phyloP scores from a whole-genome alignment of 495 filamentous ascomycete genomes.

The Acidiella bohemica region DNA sequence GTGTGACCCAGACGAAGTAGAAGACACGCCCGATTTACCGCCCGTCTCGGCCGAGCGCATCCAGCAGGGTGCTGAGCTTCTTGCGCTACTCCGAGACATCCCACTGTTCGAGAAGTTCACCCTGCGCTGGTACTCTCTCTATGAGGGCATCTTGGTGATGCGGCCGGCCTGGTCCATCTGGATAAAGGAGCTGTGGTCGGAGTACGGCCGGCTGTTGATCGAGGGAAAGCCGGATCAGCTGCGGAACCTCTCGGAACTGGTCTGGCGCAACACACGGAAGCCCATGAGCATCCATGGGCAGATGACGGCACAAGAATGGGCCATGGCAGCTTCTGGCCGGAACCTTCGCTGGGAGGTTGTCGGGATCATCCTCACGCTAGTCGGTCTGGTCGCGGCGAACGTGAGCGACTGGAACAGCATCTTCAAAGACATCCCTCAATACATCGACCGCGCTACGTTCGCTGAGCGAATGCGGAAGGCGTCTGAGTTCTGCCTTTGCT shows the following conservation, averaged over 20 bases:
- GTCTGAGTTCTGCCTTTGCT: conserved; percentile 22
- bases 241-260: conserved; percentile 19
- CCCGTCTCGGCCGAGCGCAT: conserved; percentile 20
- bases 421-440: conserved; percentile 22
- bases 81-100: conserved; percentile 24
- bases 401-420: conserved; percentile 29
- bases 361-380: conserved; percentile 39
- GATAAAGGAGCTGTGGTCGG: conserved; percentile 23
- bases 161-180: conserved; percentile 25
- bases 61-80: conserved; percentile 22
- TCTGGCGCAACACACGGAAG: conserved; percentile 26
- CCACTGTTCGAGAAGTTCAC: conserved; percentile 23
- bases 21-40: conserved; percentile 7
- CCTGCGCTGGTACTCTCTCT: conserved; percentile 23
- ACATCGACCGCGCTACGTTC: conserved; percentile 20
- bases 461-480: conserved; percentile 21
- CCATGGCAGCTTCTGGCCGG: conserved; percentile 26
- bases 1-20: conserved; percentile 4
- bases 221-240: conserved; percentile 19
- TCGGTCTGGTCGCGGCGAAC: conserved; percentile 32
- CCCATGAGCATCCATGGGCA: conserved; percentile 20
- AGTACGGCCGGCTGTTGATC: conserved; percentile 19
- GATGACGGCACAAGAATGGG: conserved; percentile 24
- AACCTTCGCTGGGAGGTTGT: conserved; percentile 48
- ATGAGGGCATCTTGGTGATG: conserved; percentile 22